Evolutionary conservation across 129 eudicot species (phyloP).

Genomic region (Artemisia argyi): DNA sequence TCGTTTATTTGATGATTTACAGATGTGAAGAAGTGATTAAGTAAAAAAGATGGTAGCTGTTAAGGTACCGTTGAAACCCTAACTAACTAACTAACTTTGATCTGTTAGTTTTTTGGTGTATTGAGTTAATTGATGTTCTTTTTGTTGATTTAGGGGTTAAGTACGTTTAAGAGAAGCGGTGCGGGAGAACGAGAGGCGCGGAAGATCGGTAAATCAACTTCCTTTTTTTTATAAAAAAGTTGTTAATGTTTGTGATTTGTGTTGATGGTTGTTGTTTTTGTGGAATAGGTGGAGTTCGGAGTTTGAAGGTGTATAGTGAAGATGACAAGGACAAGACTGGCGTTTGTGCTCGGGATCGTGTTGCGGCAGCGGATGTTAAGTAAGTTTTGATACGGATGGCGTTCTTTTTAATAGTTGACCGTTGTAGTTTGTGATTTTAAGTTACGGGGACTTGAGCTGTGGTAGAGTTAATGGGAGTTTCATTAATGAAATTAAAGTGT

Average conservation of each 20-base stretch:
- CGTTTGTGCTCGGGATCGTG: not conserved
- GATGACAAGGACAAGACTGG: conserved; percentile 29
- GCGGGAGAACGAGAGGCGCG: conserved; percentile 23
- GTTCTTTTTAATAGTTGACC: no score
- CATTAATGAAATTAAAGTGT: not conserved
- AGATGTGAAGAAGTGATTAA: conserved; percentile 22
- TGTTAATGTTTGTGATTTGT: not conserved
- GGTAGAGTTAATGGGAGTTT: no score
- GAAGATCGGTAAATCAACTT: conserved; percentile 23
- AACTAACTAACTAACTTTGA: not conserved
- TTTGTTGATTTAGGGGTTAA: conserved; percentile 23
- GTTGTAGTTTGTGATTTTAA: no score
- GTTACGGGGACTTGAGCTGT: no score
- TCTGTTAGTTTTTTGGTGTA: not conserved
- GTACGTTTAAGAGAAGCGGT: conserved; percentile 26
- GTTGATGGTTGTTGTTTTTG: conserved; percentile 4
- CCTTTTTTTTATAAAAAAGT: not conserved
- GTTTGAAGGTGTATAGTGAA: conserved; percentile 62
- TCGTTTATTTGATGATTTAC: not conserved
- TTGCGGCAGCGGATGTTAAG: conserved; percentile 33
- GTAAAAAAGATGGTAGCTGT: conserved; percentile 33
- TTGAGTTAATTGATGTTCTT: conserved; percentile 12
- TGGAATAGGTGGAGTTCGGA: conserved; percentile 29
- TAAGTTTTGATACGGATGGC: conserved; percentile 26
- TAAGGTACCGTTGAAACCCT: conserved; percentile 31